phyloP scores from a whole-genome alignment of 164 flowering plant genomes.

The Vitis cinerea region DNA sequence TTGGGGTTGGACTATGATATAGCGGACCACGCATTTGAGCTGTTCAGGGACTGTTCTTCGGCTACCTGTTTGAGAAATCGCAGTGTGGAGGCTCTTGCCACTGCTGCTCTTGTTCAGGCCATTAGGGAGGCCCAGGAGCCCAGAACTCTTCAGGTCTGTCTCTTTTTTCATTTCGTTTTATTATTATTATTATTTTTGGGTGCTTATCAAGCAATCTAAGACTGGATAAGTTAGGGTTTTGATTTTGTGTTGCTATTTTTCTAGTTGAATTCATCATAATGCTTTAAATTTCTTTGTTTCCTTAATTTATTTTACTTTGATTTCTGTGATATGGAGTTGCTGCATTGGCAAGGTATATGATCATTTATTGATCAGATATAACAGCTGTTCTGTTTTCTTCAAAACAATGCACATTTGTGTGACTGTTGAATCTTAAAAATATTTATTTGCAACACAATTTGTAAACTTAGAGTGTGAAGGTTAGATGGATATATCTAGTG shows the following conservation, averaged over 20 bases:
- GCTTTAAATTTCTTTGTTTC: too few species aligned
- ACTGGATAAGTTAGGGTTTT: neutral
- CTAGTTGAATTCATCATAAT: too few species aligned
- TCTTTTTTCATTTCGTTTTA: neutral
- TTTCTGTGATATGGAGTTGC: too few species aligned
- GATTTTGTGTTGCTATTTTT: neutral
- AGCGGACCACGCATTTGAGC: constrained; percentile 87
- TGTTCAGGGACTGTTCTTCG: constrained; percentile 88
- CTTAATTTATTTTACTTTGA: too few species aligned
- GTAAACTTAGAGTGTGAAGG: neutral
- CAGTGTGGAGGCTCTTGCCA: constrained; percentile 93
- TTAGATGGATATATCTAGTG: neutral
- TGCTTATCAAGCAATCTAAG: too few species aligned
- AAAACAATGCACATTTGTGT: neutral
- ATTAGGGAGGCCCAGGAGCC: constrained; percentile 97
- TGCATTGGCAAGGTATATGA: too few species aligned
- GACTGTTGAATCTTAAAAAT: neutral
- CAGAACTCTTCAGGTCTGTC: constrained; percentile 85
- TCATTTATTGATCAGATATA: too few species aligned
- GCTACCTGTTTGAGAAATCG: constrained; percentile 96
- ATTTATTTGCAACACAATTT: neutral
- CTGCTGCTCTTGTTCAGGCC: constrained; percentile 96
- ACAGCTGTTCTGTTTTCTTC: neutral
- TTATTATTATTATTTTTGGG: too few species aligned
- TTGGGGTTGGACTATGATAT: constrained; percentile 76